phyloP scores from a whole-genome alignment of 208 protist species.

The Hexamita inflata region DNA sequence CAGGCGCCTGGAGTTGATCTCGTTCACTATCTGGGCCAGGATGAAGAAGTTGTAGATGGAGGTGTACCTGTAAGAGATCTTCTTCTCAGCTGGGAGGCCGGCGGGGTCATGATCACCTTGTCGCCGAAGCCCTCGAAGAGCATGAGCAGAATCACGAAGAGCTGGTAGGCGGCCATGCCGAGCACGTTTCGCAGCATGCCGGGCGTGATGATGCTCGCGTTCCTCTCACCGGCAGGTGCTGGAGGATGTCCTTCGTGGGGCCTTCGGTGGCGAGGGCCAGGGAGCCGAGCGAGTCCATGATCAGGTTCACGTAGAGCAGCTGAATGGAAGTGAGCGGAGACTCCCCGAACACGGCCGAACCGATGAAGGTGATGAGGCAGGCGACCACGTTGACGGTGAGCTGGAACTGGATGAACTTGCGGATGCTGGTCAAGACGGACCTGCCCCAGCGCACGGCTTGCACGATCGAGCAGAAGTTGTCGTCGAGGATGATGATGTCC shows the following conservation, averaged over 20 bases:
- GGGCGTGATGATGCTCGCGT: neutral
- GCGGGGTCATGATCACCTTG: neutral
- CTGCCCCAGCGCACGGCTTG: constrained; percentile 84
- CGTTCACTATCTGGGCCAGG: constrained; percentile 3
- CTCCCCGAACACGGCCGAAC: constrained; percentile 31
- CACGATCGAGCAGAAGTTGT: constrained; percentile 90
- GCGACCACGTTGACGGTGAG: constrained; percentile 84
- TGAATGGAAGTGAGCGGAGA: constrained; percentile 42
- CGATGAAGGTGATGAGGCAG: constrained; percentile 75
- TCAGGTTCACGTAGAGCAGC: constrained; percentile 93
- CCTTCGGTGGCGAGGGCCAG: constrained; percentile 84
- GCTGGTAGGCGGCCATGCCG: neutral
- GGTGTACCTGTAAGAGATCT: neutral
- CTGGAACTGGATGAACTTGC: constrained; percentile 68
- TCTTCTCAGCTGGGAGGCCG: neutral
- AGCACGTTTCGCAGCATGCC: constrained; percentile 28
- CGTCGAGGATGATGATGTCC: constrained; percentile 80
- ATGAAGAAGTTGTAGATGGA: constrained; percentile 14
- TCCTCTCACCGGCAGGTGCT: constrained; percentile 13
- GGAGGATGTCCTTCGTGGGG: constrained; percentile 45
- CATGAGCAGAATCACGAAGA: neutral
- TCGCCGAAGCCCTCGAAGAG: neutral
- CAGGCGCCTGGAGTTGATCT: neutral
- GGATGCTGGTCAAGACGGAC: constrained; percentile 65
- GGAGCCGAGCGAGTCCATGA: constrained; percentile 91